Conservation (phyloP, 2,329 filamentous ascomycete genomes). For the Neurospora sp. region DNA sequence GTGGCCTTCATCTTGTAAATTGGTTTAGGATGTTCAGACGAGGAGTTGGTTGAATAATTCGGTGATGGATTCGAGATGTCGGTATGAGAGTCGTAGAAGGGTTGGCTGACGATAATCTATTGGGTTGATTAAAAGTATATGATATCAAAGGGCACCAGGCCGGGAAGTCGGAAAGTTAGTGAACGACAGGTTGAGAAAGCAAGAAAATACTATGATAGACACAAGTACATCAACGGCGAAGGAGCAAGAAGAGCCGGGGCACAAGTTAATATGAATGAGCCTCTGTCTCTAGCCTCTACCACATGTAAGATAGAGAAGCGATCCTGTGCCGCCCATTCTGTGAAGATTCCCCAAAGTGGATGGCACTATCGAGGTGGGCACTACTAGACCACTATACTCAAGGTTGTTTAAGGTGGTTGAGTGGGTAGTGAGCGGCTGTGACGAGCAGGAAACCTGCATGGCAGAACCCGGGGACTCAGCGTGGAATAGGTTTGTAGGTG, state of each 20-base stretch:
- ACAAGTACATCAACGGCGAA: not conserved
- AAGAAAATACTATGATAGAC: not conserved
- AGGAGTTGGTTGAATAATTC: not conserved
- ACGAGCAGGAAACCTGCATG: constrained; percentile 7
- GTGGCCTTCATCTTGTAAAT: not conserved
- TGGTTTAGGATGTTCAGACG: not conserved
- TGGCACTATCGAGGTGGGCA: constrained; percentile 4
- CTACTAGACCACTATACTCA: not conserved
- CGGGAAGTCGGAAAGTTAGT: not conserved
- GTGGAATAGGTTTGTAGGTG: constrained; percentile 8
- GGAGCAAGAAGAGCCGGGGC: not conserved
- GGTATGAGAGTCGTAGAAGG: not conserved
- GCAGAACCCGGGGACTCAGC: constrained; percentile 1
- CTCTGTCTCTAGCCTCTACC: not conserved
- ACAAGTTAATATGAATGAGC: not conserved
- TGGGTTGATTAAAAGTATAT: not conserved
- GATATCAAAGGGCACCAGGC: not conserved
- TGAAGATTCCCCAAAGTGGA: constrained; percentile 5
- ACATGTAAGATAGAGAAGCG: not conserved
- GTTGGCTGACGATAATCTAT: not conserved
- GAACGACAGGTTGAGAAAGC: not conserved
- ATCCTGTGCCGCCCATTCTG: constrained; percentile 11
- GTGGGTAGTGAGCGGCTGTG: constrained; percentile 6
- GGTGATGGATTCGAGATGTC: not conserved
- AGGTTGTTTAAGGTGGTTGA: not conserved